Evolutionary conservation across 2,329 filamentous ascomycete genomes (phyloP), one percentile per base, ranked within the genome.

Genomic region (Calonectria naviculata): DNA sequence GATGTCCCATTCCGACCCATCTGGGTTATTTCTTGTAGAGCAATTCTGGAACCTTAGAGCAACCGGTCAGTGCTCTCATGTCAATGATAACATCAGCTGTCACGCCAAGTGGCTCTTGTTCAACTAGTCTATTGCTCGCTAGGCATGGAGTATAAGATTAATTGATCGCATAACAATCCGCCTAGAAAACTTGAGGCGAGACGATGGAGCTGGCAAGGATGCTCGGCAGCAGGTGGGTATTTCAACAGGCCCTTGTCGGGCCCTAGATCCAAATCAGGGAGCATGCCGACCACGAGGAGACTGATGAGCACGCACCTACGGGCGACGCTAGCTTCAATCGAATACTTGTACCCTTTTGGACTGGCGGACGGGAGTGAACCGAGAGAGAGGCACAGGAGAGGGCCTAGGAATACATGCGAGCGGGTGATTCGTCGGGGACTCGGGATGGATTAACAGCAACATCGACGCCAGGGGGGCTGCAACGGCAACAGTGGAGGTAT

Each of bases 261-360:
- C 54, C 72, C 62, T 60, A 69, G 65, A 67, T 71, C 75, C 76
- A 66, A 78, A 79, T 76, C 67, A 64, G 75, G 77, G 65, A 72
- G 44, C 34, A 65, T 62, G 65, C 70, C 77, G 77, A 63, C 70
- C 46, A 67, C 68, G 63, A 73, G 67, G 63, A 49, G 62, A 56
- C 60, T 65, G 67, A 68, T 68, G 74, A 72, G 76, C 75, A 75
- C 73, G 71, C 62, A 70, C 77, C 77, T 73, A 36, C 56, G 56
- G 46, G 71, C 29, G 75, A 74, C 71, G 71, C 72, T 71, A 72
- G 70, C 70, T 54, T 74, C 56, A 67, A 63, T 65, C 52, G 31
- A 60, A 61, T 46, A 64, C 41, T 31, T 26, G 52, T 28, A 65
- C 68, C 44, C 38, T 49, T 70, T 38, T 66, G 46, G 56, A 24